These are phyloP conservation scores for Penstemon eatonii DNA, from an alignment of 257 asterid genomes.

Conservation along the genomic window DNA sequence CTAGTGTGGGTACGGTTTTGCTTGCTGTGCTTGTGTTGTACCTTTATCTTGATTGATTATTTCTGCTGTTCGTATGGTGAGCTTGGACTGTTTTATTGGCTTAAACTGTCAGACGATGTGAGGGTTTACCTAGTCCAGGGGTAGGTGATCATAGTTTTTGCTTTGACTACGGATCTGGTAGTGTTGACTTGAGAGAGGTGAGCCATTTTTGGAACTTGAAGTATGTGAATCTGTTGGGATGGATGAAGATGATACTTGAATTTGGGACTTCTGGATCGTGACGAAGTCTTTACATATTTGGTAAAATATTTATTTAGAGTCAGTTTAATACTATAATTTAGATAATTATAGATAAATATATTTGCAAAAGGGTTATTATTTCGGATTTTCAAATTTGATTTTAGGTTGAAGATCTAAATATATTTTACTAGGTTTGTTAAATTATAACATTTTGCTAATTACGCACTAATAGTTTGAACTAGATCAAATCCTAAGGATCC, in stretches of 20 bases:
- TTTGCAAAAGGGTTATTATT: no score
- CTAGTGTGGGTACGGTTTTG: slow-evolving; percentile 25
- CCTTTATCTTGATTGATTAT: slow-evolving; percentile 28
- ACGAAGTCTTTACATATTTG: not conserved
- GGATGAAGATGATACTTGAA: slow-evolving; percentile 5
- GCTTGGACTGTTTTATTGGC: slow-evolving; percentile 3
- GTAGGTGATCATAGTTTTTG: not conserved
- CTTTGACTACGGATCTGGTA: slow-evolving; percentile 12
- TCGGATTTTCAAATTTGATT: no score
- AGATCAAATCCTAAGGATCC: no score
- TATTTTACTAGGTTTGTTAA: no score
- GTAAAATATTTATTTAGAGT: not conserved
- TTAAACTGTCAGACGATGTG: not conserved
- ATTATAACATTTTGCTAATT: no score
- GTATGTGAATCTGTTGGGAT: not conserved
- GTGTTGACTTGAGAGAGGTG: slow-evolving; percentile 10
- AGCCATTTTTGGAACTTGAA: not conserved
- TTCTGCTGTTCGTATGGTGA: not conserved
- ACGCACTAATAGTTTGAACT: no score
- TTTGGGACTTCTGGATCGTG: not conserved
- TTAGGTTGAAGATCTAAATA: no score
- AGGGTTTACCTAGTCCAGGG: not conserved
- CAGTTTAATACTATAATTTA: not conserved
- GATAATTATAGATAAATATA: no score
- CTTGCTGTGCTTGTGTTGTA: slow-evolving; percentile 29